phyloP scores from a whole-genome alignment of 106 monocot genomes.

The Allium fistulosum region DNA sequence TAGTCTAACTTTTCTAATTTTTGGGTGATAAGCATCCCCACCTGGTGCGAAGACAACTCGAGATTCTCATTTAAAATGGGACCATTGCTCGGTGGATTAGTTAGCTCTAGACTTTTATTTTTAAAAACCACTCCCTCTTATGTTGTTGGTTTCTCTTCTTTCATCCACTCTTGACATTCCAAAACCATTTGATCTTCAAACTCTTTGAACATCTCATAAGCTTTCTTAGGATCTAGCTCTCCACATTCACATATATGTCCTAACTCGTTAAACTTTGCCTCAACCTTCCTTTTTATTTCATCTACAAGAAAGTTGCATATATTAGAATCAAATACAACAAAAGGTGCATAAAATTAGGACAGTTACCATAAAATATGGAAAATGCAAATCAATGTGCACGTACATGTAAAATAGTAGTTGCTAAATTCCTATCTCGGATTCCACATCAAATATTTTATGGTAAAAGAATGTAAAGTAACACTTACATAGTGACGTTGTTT shows the following conservation, averaged over 20 bases:
- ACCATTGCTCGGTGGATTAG: slow-evolving; percentile 90
- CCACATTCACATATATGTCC: slow-evolving; percentile 75
- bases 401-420: no score
- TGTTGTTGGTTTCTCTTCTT: slow-evolving; percentile 29
- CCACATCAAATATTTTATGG: no score
- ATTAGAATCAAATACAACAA: background rate
- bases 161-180: slow-evolving; percentile 64
- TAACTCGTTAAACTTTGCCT: slow-evolving; percentile 77
- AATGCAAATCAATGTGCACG: no score
- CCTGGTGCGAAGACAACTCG: slow-evolving; percentile 87
- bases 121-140: slow-evolving; percentile 22
- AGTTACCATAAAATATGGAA: no score
- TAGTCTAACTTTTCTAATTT: slow-evolving; percentile 89
- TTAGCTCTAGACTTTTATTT: slow-evolving; percentile 29
- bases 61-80: slow-evolving; percentile 88
- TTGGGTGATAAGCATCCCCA: slow-evolving; percentile 89
- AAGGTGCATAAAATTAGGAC: no score
- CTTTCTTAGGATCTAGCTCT: slow-evolving; percentile 71
- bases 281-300: slow-evolving; percentile 85
- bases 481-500: no score
- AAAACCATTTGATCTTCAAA: slow-evolving; percentile 80
- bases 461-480: no score
- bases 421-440: no score
- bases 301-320: slow-evolving; percentile 23
- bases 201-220: slow-evolving; percentile 73